Base-by-base conservation (phyloP, 2,329 filamentous ascomycete species). In the Zymoseptoria passerinii region DNA sequence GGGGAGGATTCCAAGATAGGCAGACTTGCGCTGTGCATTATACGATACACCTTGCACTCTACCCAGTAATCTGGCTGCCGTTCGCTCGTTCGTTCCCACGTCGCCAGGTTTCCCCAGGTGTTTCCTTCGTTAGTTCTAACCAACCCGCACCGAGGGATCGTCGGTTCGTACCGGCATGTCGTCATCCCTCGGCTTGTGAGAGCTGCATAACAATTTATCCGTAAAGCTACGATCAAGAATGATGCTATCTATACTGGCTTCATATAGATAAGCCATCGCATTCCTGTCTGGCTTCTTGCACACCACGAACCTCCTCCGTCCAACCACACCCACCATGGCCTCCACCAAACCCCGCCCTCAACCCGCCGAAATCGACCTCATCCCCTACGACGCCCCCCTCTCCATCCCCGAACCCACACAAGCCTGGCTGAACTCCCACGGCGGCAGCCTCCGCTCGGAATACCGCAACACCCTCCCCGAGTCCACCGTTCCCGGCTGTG, bases 371-470 rank as follows among this genome's bases (percentile, higher is more conserved):
- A 28, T 49, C 23, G 28, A 53, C 50, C 35, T 27, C 8, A 53
- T 57, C 40, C 29, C 53, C 5, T 55, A 55, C 40, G 53, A 55
- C 19, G 53, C 53, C 2, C 53, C 53, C 13, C 40, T 55, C 18
- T 55, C 53, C 40, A 27, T 55, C 40, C 4, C 23, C n/a, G 53
- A 48, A 28, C 53, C 53, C n/a, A 50, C 29, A 20, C 23, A 49
- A 28, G 23, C 23, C 13, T 52, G 50, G 50, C n/a, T 52, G 8
- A 52, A 27, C 20, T 28, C 23, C 7, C 50, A 52, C 16, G 50
- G 50, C 3, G 50, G 19, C 23, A 28, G 23, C 13, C 23, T 28
- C 7, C 23, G 23, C n/a, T 27, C 50, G 5, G 50, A 52, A 28
- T 18, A 28, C 20, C 19, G 23, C 23, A 28, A 52, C n/a, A 28